phyloP scores from a whole-genome alignment of 208 protist genomes.

The Trypanosoma rangeli region DNA sequence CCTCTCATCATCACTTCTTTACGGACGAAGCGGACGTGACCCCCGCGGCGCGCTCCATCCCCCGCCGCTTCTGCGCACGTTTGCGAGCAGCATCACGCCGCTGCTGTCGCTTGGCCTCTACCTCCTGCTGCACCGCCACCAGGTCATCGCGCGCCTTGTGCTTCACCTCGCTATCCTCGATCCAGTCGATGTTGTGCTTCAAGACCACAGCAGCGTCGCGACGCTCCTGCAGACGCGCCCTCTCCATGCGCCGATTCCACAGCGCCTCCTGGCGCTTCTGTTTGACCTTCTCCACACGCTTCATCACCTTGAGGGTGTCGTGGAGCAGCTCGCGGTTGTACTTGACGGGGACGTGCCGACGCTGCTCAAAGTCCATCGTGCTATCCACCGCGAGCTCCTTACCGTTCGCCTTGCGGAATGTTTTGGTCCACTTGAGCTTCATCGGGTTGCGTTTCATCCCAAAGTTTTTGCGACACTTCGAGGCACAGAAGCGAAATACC shows the following conservation, averaged over 20 bases:
- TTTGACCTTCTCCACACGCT: conserved; percentile 96
- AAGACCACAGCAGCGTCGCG: conserved; percentile 84
- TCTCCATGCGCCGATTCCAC: conserved; percentile 92
- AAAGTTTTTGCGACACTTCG: conserved; percentile 99
- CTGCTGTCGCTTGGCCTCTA: conserved; percentile 71
- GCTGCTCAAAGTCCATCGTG: conserved; percentile 99
- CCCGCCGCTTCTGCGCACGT: conserved; percentile 57
- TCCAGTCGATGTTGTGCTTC: conserved; percentile 94
- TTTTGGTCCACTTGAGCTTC: conserved; percentile 99
- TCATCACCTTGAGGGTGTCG: conserved; percentile 97
- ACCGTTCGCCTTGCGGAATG: conserved; percentile 96
- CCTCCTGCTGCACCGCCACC: conserved; percentile 70
- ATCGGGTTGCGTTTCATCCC: conserved; percentile 99
- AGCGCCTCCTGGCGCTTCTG: conserved; percentile 91
- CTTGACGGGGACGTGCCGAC: conserved; percentile 97
- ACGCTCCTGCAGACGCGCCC: conserved; percentile 67
- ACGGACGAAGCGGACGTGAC: conserved; percentile 43
- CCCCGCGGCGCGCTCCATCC: conserved; percentile 64
- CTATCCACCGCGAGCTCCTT: conserved; percentile 98
- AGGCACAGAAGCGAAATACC: conserved; percentile 96
- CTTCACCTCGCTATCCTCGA: conserved; percentile 86
- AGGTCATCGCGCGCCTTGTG: conserved; percentile 80
- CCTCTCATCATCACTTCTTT: conserved; percentile 41
- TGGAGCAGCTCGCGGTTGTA: conserved; percentile 98
- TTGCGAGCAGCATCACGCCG: conserved; percentile 77